Conservation (phyloP, 768 basidiomycete species). For the Leccinum incarnatum region DNA sequence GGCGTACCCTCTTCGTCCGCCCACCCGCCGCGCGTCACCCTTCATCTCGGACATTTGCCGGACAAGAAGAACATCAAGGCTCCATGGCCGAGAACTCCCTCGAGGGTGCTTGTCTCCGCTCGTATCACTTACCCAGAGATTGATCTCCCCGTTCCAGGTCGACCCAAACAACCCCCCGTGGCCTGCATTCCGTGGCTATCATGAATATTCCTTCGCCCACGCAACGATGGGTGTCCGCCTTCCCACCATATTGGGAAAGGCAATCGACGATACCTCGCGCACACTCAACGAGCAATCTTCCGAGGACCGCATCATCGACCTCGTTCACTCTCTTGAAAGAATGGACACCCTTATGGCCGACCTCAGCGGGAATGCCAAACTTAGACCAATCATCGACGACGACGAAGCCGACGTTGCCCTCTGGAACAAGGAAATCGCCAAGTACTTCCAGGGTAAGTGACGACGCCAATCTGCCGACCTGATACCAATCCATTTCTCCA, state of each 20-base stretch:
- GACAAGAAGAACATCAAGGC: slow-evolving; percentile 70
- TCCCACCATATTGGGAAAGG: slow-evolving; percentile 94
- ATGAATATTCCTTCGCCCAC: slow-evolving; percentile 81
- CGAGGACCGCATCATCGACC: slow-evolving; percentile 82
- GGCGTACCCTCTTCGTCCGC: slow-evolving; percentile 17
- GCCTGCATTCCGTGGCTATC: slow-evolving; percentile 79
- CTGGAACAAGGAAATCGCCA: slow-evolving; percentile 97
- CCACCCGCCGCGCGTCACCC: slow-evolving; percentile 60
- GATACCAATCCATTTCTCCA: slow-evolving; percentile 20
- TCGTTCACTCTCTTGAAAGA: slow-evolving; percentile 81
- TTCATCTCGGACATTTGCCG: slow-evolving; percentile 72
- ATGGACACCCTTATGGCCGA: slow-evolving; percentile 91
- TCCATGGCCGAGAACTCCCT: slow-evolving; percentile 73
- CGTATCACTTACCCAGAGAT: not conserved
- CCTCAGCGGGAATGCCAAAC: slow-evolving; percentile 76
- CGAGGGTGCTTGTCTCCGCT: slow-evolving; percentile 44
- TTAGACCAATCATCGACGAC: slow-evolving; percentile 88
- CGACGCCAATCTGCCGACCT: not conserved
- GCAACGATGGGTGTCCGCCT: slow-evolving; percentile 96
- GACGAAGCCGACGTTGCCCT: slow-evolving; percentile 88
- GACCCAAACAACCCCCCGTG: slow-evolving; percentile 84
- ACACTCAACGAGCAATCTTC: slow-evolving; percentile 84
- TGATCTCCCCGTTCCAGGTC: slow-evolving; percentile 40
- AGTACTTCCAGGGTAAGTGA: slow-evolving; percentile 79
- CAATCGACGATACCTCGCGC: slow-evolving; percentile 85